Percentiles rank a stretch among this genome's conserved stretches.
Evolutionary conservation across 257 asterid genomes (phyloP).

Genomic region (Penstemon barbatus): DNA sequence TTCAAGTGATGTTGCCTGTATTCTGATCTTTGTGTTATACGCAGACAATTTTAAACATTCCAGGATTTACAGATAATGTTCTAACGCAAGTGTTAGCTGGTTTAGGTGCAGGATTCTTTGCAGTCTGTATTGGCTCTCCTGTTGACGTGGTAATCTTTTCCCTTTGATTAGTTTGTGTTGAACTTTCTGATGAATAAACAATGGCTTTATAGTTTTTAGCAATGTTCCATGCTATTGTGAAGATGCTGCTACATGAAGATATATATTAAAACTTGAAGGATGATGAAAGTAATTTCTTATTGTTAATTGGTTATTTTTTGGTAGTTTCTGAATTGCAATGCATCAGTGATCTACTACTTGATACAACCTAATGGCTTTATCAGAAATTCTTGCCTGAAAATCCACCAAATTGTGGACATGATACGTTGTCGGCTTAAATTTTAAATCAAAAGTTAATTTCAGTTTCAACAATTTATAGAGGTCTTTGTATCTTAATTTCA

Average conservation of each 20-base stretch:
- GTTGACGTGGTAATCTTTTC: slow-evolving; percentile 78
- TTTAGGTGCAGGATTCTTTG: slow-evolving; percentile 94
- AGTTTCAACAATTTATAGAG: slow-evolving; percentile 15
- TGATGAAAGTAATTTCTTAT: too few relatives aligned
- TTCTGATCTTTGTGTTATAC: slow-evolving; percentile 35
- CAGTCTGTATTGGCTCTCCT: slow-evolving; percentile 94
- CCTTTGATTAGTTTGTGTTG: slow-evolving; percentile 8
- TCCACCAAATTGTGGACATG: too few relatives aligned
- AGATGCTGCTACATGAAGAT: slow-evolving; percentile 15
- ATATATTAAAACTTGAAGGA: background rate
- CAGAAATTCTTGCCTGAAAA: too few relatives aligned
- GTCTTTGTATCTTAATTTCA: slow-evolving; percentile 16
- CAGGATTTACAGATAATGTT: slow-evolving; percentile 77
- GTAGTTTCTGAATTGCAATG: too few relatives aligned
- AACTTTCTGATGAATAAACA: slow-evolving; percentile 10
- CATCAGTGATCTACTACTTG: too few relatives aligned
- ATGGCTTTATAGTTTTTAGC: slow-evolving; percentile 1
- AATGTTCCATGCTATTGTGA: slow-evolving; percentile 16
- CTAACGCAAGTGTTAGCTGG: slow-evolving; percentile 87
- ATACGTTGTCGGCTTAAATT: background rate
- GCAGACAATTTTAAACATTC: slow-evolving; percentile 71
- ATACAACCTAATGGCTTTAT: too few relatives aligned
- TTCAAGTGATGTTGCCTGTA: slow-evolving; percentile 22
- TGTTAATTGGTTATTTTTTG: too few relatives aligned
- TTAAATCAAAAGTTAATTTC: slow-evolving; percentile 13